Evolutionary conservation across 805 yeast species (phyloP).

Genomic region (Teunomyces lycoperdinae): DNA sequence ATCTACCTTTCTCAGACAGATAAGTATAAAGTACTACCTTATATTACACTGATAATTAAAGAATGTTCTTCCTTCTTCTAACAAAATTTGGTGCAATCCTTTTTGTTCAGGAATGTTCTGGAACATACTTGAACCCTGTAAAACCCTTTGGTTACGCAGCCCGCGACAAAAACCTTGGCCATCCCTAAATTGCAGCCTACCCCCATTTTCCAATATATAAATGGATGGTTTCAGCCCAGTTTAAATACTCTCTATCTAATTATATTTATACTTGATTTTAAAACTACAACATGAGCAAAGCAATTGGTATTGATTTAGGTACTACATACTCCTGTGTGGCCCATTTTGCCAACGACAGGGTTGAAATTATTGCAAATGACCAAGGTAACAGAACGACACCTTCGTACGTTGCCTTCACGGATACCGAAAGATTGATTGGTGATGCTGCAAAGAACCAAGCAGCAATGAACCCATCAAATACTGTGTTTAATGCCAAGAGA

Average conservation of each 20-base stretch:
- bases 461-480: conserved; percentile 91
- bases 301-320: conserved; percentile 94
- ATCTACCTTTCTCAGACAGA: no score
- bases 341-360: conserved; percentile 63
- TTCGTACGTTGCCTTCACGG: conserved; percentile 94
- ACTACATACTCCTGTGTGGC: conserved; percentile 98
- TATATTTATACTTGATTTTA: background rate
- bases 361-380: conserved; percentile 93
- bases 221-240: background rate
- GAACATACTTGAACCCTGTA: background rate
- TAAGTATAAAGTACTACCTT: no score
- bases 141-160: background rate
- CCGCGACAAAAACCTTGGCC: background rate
- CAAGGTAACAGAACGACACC: conserved; percentile 99
- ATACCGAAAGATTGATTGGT: conserved; percentile 91
- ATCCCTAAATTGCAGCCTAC: conserved; percentile 1
- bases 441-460: conserved; percentile 99
- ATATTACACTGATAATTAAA: no score
- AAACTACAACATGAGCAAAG: conserved; percentile 15
- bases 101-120: background rate
- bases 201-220: background rate
- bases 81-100: background rate
- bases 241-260: background rate
- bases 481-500: conserved; percentile 95
- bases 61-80: background rate